Base-by-base conservation (phyloP, 805 yeast genomes). In the Yarrowia yakushimensis region DNA sequence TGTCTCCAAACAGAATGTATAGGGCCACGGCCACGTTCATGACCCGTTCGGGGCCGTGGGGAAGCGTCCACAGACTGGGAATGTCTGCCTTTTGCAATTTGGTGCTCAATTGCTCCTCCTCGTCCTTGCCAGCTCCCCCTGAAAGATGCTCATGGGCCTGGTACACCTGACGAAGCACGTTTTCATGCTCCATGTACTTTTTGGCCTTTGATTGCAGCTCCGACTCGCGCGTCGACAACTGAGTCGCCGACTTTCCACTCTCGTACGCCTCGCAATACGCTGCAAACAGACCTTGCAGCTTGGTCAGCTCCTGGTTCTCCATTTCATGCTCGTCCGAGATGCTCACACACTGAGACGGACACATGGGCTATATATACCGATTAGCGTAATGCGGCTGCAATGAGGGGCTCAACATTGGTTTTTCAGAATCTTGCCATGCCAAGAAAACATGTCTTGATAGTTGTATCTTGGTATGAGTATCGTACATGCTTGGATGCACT, bases 41-140 rank as follows among this genome's bases (percentile, higher is more conserved):
- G 18, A 48, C 22, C 4, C 55, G 55, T 22, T 48, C 55, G 2
- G 55, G 55, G 9, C 55, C 55, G 22, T 48, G 55, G 11, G 55
- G 55, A 31, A 48, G 55, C 2, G 55, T 48, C 55, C 55, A 48
- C 6, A 48, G 55, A 10, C 55, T 48, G n/a, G 55, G 55, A 48
- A 48, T 48, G 55, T 48, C 55, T 2, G 55, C 55, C 15, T 48
- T 22, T 11, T 48, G 39, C 15, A 48, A 30, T 12, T 31, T 48
- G 25, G 23, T 7, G 8, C 52, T 45, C 36, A 45, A 13, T 36
- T 45, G 52, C 52, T 45, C 52, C 13, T 45, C 52, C 12, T 30
- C 52, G 8, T 30, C 52, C 17, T 45, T 45, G 12, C 10, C 18
- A 3, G 27, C 3, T 5, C 23, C n/a, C 4, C 52, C 52, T 4